Percentiles rank a stretch among this genome's conserved stretches.
Conservation (phyloP, 164 flowering plant species). For the Vitis rupestris region DNA sequence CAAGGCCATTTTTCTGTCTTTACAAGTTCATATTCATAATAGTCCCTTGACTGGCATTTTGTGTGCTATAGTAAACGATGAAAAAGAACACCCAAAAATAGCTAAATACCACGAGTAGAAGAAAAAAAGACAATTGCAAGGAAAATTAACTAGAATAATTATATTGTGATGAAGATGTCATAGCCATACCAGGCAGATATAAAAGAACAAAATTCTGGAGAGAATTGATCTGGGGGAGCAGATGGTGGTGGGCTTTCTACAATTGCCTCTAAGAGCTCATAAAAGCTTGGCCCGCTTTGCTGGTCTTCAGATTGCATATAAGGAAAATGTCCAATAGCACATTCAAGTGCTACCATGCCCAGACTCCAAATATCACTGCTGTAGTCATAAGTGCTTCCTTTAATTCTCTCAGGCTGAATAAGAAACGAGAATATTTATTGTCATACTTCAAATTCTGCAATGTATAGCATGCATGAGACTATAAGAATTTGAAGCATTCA, state of each 20-base stretch:
- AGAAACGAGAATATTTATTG: background rate
- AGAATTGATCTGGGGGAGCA: conserved; percentile 94
- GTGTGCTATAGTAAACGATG: too few species aligned
- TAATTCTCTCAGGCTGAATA: conserved; percentile 90
- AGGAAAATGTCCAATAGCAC: conserved; percentile 95
- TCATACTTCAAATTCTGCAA: background rate
- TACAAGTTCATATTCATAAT: too few species aligned
- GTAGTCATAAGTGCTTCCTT: conserved; percentile 82
- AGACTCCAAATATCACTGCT: conserved; percentile 99
- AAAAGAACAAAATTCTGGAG: conserved; percentile 97
- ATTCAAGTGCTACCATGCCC: conserved; percentile 92
- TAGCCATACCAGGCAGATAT: conserved; percentile 72
- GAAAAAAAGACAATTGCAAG: too few species aligned
- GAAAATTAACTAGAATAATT: background rate
- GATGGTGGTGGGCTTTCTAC: conserved; percentile 82
- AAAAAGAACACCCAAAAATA: too few species aligned
- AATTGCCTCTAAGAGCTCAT: conserved; percentile 86
- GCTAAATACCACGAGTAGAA: too few species aligned
- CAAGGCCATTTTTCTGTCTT: too few species aligned
- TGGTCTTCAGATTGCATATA: conserved; percentile 80
- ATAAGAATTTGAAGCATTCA: background rate
- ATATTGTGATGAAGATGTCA: background rate
- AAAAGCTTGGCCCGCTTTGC: conserved; percentile 74
- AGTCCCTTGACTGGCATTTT: too few species aligned
- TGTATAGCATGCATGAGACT: too few species aligned